Evolutionary conservation across 495 filamentous ascomycete species (phyloP).

Genomic region (Xylaria curta): DNA sequence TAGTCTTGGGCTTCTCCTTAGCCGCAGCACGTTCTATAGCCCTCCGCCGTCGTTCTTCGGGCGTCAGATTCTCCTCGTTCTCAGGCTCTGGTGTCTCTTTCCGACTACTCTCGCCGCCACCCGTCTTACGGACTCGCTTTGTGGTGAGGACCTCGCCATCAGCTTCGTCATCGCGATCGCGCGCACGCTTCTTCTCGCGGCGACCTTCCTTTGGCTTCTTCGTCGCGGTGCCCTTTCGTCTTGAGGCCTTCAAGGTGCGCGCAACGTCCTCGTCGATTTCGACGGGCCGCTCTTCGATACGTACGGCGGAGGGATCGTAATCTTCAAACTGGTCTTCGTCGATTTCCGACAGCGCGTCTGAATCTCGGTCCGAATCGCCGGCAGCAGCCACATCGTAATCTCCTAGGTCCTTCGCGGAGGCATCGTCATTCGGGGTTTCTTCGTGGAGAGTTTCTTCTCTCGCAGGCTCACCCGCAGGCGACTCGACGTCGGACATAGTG

Average conservation of each 20-base stretch:
- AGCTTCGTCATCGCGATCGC: slow-evolving; percentile 62
- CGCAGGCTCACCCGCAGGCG: slow-evolving; percentile 38
- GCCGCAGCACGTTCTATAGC: slow-evolving; percentile 83
- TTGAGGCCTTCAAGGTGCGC: slow-evolving; percentile 71
- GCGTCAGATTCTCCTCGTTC: slow-evolving; percentile 69
- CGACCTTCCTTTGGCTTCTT: slow-evolving; percentile 79
- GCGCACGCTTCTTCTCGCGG: slow-evolving; percentile 73
- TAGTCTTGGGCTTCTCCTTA: slow-evolving; percentile 66
- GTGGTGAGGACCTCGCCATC: slow-evolving; percentile 60
- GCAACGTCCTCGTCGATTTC: slow-evolving; percentile 90
- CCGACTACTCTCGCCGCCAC: slow-evolving; percentile 53
- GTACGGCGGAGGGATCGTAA: slow-evolving; percentile 80
- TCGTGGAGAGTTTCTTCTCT: slow-evolving; percentile 41
- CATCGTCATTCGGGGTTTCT: slow-evolving; percentile 42
- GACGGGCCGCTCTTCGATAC: slow-evolving; percentile 77
- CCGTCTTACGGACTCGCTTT: slow-evolving; percentile 44
- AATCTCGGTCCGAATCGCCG: slow-evolving; percentile 75
- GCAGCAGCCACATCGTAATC: slow-evolving; percentile 47
- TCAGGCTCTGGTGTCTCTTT: slow-evolving; percentile 58
- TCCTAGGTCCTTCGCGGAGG: slow-evolving; percentile 41
- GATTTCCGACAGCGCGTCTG: slow-evolving; percentile 86
- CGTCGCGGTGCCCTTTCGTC: slow-evolving; percentile 74
- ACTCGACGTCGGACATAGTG: slow-evolving; percentile 54
- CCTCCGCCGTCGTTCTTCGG: slow-evolving; percentile 74
- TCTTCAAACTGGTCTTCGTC: slow-evolving; percentile 93